phyloP scores from a whole-genome alignment of 371 early-diverging fungal genomes.

The Lichtheimia ornata region DNA sequence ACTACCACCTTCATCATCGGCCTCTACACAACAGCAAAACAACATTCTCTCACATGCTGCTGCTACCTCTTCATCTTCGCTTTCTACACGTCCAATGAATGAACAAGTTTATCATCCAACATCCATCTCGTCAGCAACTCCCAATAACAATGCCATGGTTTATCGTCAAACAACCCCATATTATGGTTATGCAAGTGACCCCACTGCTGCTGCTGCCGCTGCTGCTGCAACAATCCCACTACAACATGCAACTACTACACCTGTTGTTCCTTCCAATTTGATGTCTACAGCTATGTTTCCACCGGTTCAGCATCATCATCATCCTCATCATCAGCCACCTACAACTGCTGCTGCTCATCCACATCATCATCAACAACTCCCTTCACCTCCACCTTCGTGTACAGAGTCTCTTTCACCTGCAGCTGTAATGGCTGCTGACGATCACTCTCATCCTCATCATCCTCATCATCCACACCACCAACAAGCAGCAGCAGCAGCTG shows the following conservation, averaged over 20 bases:
- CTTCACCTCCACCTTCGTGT: conserved; percentile 20
- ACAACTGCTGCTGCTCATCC: conserved; percentile 9
- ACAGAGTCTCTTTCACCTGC: conserved; percentile 18
- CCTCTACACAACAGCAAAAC: conserved; percentile 4
- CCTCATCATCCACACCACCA: conserved; percentile 10
- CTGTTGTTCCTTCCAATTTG: conserved; percentile 13
- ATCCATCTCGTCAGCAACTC: conserved; percentile 6
- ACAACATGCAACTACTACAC: conserved; percentile 1
- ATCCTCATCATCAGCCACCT: conserved; percentile 5
- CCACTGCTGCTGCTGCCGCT: background rate
- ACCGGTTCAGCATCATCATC: background rate
- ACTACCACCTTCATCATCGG: conserved; percentile 21
- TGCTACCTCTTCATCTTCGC: background rate
- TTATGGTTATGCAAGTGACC: conserved; percentile 1
- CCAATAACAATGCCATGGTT: background rate
- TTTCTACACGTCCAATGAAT: no score
- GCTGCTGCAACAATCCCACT: conserved; percentile 2
- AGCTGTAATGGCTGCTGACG: conserved; percentile 16
- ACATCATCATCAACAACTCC: conserved; percentile 18
- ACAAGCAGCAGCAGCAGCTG: conserved; percentile 2
- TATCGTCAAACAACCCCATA: conserved; percentile 6
- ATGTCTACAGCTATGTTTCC: conserved; percentile 5
- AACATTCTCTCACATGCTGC: conserved; percentile 3
- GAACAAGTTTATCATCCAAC: no score
- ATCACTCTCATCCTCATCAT: conserved; percentile 6